Base-by-base conservation (phyloP, 2,329 filamentous ascomycete species). In the Verticillium tricorpus region DNA sequence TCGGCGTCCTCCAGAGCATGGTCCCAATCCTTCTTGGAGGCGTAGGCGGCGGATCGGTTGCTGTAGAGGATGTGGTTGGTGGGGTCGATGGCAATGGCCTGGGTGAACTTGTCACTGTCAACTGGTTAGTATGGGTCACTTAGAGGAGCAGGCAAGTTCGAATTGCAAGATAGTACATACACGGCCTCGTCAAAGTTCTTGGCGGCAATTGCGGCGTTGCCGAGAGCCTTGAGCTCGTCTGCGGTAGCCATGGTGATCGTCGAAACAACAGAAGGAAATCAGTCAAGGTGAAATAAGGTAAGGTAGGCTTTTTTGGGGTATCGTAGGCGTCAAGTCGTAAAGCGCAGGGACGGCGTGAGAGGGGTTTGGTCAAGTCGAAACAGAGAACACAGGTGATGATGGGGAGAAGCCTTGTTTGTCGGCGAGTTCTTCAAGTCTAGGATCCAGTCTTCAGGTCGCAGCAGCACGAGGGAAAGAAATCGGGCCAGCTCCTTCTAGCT, bases 171-270 rank as follows among this genome's bases (percentile, higher is more conserved):
- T 5, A 11, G 14, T 15, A 87, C 92, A 79, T 85, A 98, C 94
- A 97, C 87, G 73, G 95, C 95, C 76, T 94, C 92, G 72, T 93
- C 85, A 77, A 97, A 99, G 79, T 98, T 93, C 85, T 98, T 98
- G 66, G 92, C 93, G 68, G 92, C 90, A 78, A 99, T 99, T 78
- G 96, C 93, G 84, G 96, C 96, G 85, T 99, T 99, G 82, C 94
- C 95, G 76, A 95, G 90, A 72, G 93, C 92, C 84, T 99, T 99
- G 72, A 99, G 87, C 86, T 94, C 85, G 76, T 89, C 87, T 69
- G 85, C 86, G 65, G 83, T 84, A 70, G 84, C 77, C 85, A 87
- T 87, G 60, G 61, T 59, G 57, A 57, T 52, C n/a, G 45, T 32
- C 52, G 7, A 14, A 28, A 11, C 11, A 64, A 56, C 7, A 59